phyloP scores from a whole-genome alignment of 352 stramenopile species.

The Globisporangium alternatum region DNA sequence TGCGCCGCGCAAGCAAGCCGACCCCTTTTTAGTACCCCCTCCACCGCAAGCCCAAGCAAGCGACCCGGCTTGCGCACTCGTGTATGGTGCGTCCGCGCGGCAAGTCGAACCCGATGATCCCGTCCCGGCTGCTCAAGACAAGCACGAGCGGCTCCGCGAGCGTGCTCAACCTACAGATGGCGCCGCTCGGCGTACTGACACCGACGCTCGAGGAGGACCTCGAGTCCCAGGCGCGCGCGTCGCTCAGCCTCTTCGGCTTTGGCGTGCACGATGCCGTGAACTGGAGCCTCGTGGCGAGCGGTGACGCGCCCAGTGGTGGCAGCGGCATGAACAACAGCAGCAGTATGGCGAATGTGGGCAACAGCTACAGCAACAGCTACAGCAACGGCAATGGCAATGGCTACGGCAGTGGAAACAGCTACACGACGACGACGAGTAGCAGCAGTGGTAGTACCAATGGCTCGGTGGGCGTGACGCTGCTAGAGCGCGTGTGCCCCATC shows the following conservation, averaged over 20 bases:
- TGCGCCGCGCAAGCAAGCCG: not conserved
- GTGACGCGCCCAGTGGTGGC: not conserved
- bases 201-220: slow-evolving; percentile 49
- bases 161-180: slow-evolving; percentile 36
- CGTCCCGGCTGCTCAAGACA: slow-evolving; percentile 17
- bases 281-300: slow-evolving; percentile 48
- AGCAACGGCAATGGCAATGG: not conserved
- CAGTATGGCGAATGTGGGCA: not conserved
- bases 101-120: slow-evolving; percentile 30
- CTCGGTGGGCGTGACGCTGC: slow-evolving; percentile 28
- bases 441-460: slow-evolving; percentile 13
- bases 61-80: not conserved
- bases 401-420: not conserved
- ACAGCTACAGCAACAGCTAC: not conserved
- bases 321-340: not conserved
- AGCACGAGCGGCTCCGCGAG: slow-evolving; percentile 12
- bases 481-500: slow-evolving; percentile 66
- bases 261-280: slow-evolving; percentile 51
- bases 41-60: not conserved
- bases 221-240: slow-evolving; percentile 56
- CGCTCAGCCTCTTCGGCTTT: slow-evolving; percentile 73
- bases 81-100: slow-evolving; percentile 29
- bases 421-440: not conserved
- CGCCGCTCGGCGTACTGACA: slow-evolving; percentile 29
- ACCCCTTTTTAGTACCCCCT: not conserved